Conservation (phyloP, 1,284 basidiomycete species). For the Gymnopus androsaceus region DNA sequence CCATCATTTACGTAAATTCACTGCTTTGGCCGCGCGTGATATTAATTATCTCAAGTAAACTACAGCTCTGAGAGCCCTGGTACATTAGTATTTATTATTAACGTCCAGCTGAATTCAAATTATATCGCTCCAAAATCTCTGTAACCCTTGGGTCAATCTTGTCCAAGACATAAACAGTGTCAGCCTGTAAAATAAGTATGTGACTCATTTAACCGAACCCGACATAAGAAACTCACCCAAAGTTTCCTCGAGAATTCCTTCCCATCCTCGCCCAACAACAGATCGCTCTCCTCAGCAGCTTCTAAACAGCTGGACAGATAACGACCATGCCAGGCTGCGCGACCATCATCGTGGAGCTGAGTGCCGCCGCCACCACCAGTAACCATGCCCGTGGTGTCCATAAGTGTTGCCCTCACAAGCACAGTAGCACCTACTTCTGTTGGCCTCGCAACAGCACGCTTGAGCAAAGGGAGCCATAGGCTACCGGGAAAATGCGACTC, state of each 20-base stretch:
- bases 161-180: no score
- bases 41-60: no score
- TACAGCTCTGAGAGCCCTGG: no score
- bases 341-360: constrained; percentile 27
- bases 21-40: no score
- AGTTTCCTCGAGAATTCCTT: constrained; percentile 38
- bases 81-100: no score
- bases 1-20: no score
- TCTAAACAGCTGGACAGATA: constrained; percentile 16
- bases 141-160: no score
- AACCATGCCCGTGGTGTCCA: constrained; percentile 33
- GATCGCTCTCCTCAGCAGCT: constrained; percentile 22
- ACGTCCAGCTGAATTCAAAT: no score
- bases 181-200: no score
- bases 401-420: constrained; percentile 25
- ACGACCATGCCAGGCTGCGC: constrained; percentile 20
- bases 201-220: no score
- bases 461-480: constrained; percentile 45
- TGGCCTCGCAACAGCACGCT: constrained; percentile 41
- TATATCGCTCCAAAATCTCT: no score
- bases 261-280: constrained; percentile 38
- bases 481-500: constrained; percentile 41
- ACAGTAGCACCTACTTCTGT: constrained; percentile 18
- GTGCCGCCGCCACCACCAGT: no score
- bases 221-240: constrained; percentile 30